Base-by-base conservation (phyloP, 2,329 filamentous ascomycete species). In the Exophiala bonariae region DNA sequence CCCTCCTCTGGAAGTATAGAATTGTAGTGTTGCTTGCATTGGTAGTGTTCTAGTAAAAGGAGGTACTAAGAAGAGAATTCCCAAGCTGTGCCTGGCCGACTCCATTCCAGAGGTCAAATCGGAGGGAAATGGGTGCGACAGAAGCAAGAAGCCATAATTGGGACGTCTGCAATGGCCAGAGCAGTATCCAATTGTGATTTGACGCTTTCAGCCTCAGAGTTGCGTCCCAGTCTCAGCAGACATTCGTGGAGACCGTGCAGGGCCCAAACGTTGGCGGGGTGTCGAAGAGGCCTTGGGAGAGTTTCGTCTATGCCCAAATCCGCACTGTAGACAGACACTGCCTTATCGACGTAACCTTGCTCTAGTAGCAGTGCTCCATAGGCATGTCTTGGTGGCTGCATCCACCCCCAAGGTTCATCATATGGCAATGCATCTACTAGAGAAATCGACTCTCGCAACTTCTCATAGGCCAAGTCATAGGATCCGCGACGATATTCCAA, bases 401-500 rank as follows among this genome's bases (percentile, higher is more conserved):
- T 88, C 85, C 86, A 89, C 0, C 83, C 83, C 85, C 85, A 89
- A 0, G 86, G 86, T 61, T 90, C 86, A 39, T 85, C 82, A 51
- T 87, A 89, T 0, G 80, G 81, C 20, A 89, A 72, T 0, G 63
- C 66, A 57, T 87, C 84, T 52, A 87, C 83, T 2, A 79, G 72
- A 1, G 67, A 60, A 17, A 87, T 80, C 0, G 84, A 76, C 9
- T 69, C 70, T 1, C 76, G 74, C 2, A 90, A 69, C 41, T 79
- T 73, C 3, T 66, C 59, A 59, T 87, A 89, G 0, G 85, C 86
- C 0, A 61, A 38, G 0, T 80, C 75, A 43, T 77, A 75, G 41
- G 84, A 76, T 0, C 75, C 76, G 3, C 72, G 71, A 1, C 87
- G 81, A 58, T 90, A 92, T 43, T 83, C 81, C 5, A 91, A 65